Evolutionary conservation across 2,329 filamentous ascomycete species (phyloP).

Genomic region (Thermoascus crustaceus): DNA sequence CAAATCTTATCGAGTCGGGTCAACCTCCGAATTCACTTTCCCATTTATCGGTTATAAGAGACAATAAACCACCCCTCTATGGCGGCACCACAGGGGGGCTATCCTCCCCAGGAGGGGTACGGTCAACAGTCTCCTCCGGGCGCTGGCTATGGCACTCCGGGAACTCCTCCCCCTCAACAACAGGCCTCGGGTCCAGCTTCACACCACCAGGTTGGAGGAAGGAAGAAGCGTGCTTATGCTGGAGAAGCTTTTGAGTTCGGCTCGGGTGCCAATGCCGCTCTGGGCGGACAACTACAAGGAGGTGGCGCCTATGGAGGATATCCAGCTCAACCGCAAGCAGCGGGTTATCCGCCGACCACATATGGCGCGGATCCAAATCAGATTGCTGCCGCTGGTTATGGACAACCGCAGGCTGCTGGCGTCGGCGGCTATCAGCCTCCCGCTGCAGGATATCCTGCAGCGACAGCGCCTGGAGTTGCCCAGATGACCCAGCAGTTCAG

Average conservation of each 20-base stretch:
- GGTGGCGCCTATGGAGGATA: constrained; percentile 58
- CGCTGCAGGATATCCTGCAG: constrained; percentile 56
- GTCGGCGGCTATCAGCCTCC: constrained; percentile 60
- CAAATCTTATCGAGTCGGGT: background rate
- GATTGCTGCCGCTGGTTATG: constrained; percentile 17
- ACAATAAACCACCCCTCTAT: constrained; percentile 22
- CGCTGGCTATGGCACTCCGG: constrained; percentile 31
- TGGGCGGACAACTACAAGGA: constrained; percentile 41
- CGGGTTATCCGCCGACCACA: constrained; percentile 34
- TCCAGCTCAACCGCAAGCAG: constrained; percentile 43
- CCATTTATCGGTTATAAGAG: background rate
- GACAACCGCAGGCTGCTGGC: constrained; percentile 23
- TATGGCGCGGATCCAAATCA: constrained; percentile 39
- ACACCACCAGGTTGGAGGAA: constrained; percentile 29
- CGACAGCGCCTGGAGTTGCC: constrained; percentile 50
- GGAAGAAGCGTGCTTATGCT: constrained; percentile 90
- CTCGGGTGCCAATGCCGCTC: constrained; percentile 69
- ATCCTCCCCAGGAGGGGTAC: constrained; percentile 44
- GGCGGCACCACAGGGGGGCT: constrained; percentile 46
- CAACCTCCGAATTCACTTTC: background rate
- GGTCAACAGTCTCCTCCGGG: too few species aligned
- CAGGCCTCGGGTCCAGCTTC: constrained; percentile 23
- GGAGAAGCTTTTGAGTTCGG: constrained; percentile 92
- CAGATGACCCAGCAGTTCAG: constrained; percentile 78
- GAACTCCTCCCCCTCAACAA: constrained; percentile 28